Evolutionary conservation across 768 basidiomycete genomes (phyloP), one percentile per base, ranked within the genome.

Genomic region (Leccinum rimulosum): DNA sequence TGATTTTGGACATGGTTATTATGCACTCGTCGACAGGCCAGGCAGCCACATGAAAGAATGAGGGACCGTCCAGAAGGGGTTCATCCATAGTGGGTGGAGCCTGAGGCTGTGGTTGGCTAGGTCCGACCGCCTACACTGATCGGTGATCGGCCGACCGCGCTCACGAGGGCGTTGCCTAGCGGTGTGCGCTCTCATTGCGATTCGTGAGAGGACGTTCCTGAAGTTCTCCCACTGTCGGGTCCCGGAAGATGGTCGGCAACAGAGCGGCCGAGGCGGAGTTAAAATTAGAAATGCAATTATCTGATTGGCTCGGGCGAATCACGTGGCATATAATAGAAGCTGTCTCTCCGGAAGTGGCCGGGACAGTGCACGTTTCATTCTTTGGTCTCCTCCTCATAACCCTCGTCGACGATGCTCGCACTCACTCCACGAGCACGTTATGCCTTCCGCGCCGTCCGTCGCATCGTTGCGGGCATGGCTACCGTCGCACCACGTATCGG

Each of bases 401-500:
- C 19, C 14, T 52, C 58, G 36, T 58, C 66, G 79, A 79, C 83
- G 82, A 88, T 88, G 87, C 77, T 87, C 73, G 79, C 80, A 71
- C 72, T 85, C 72, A 76, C 84, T 50, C 77, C 77, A 61, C 77
- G 80, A 74, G 79, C 83, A 61, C 80, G 82, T 50, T 73, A 77
- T 73, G 83, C 79, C 35, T 67, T 84, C 66, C 81, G 83, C 66
- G 75, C 78, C 33, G 66, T 83, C 63, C 79, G 80, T 75, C 81
- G 81, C 55, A 40, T 81, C 65, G 80, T 80, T 59, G 82, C 82
- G 55, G 88, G 88, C 40, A 88, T 94, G 88, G 92, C 93, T 70
- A 93, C 91, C 67, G 87, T 81, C 70, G 80, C 84, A 6, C 80
- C 86, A 50, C 81, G 89, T 67, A 95, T 95, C 66, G 92, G 92